A percentile compares a stretch with the other conserved stretches of the same genome.
phyloP scores from a whole-genome alignment of 1,284 basidiomycete species.

The Ganoderma resinaceum region DNA sequence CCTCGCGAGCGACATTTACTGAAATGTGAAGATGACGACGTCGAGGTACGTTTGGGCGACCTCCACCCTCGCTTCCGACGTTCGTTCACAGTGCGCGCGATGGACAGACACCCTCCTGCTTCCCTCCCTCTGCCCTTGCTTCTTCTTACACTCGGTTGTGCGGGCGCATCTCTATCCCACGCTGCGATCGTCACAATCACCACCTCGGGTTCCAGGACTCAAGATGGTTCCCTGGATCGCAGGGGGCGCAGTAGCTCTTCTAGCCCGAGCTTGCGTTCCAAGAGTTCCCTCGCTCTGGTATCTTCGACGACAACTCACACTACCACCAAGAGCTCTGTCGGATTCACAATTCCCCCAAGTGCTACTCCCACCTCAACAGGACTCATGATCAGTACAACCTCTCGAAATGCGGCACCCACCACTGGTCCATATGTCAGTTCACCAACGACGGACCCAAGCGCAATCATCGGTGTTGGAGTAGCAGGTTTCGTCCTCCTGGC shows the following conservation, averaged over 20 bases:
- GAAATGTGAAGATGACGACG: background rate
- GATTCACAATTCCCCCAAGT: background rate
- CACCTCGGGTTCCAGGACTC: background rate
- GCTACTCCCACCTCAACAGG: background rate
- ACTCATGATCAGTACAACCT: background rate
- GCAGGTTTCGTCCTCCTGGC: background rate
- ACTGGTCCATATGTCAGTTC: background rate
- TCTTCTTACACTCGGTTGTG: background rate
- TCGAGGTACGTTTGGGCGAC: background rate
- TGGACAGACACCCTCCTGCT: background rate
- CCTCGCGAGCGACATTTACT: background rate
- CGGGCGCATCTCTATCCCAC: background rate
- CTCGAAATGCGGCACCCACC: background rate
- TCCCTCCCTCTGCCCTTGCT: background rate
- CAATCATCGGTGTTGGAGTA: conserved; percentile 3
- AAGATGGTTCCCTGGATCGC: background rate
- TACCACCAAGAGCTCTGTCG: background rate
- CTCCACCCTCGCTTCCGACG: background rate
- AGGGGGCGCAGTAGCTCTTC: background rate
- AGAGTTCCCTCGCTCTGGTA: background rate
- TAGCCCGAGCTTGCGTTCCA: background rate
- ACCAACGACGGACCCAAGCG: background rate
- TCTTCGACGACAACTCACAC: background rate
- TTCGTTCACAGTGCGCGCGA: background rate
- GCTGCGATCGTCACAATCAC: conserved; percentile 3